Evolutionary conservation across 2,329 filamentous ascomycete species (phyloP).

Genomic region (Exophiala sp.): DNA sequence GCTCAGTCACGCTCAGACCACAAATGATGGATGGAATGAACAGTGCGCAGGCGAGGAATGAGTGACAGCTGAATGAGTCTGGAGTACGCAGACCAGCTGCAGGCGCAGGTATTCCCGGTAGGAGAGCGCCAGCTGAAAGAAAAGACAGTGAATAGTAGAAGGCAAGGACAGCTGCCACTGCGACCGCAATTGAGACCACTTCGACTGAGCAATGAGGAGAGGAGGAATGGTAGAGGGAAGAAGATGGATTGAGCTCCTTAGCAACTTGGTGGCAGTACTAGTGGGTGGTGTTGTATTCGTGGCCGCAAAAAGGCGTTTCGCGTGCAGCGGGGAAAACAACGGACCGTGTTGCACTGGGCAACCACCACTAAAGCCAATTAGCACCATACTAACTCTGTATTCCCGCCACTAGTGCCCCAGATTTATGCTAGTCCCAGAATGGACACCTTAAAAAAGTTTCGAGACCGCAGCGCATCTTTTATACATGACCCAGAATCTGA

Average conservation of each 20-base stretch:
- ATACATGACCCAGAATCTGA: no score
- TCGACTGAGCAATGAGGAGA: not conserved
- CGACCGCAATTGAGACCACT: conserved; percentile 17
- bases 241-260: not conserved
- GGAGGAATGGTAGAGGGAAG: conserved; percentile 4
- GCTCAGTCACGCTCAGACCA: conserved; percentile 26
- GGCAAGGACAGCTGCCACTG: conserved; percentile 4
- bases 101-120: no score
- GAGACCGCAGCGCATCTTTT: not conserved
- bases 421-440: not conserved
- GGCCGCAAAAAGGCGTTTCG: not conserved
- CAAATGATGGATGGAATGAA: conserved; percentile 16
- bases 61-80: conserved; percentile 13
- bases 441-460: not conserved
- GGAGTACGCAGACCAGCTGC: conserved; percentile 27
- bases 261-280: not conserved
- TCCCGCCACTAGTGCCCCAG: not conserved
- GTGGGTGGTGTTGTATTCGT: not conserved
- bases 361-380: not conserved
- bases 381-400: no score
- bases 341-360: not conserved
- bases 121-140: not conserved
- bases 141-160: conserved; percentile 7
- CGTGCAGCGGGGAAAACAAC: conserved; percentile 1
- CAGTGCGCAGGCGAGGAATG: conserved; percentile 16